Percentiles rank a stretch among this genome's conserved stretches.
These are phyloP conservation scores for Cutaneotrichosporon sp. DNA, from an alignment of 1,284 basidiomycete species.

Conservation along the genomic window DNA sequence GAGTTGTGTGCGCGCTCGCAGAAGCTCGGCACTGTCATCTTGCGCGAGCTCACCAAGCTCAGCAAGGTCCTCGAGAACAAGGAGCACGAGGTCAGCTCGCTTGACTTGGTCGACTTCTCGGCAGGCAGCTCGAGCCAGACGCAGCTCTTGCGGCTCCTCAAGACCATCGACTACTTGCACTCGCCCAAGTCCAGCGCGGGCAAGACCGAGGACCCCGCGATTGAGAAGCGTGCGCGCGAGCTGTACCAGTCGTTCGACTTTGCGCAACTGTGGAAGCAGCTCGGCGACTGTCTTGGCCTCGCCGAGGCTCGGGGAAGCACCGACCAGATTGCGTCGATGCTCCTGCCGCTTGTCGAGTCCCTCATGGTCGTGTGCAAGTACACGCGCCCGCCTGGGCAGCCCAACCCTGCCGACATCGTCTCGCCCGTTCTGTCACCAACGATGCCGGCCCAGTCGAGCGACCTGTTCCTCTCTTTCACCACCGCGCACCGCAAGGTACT, in stretches of 20 bases:
- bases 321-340: slow-evolving; percentile 83
- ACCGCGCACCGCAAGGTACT: slow-evolving; percentile 92
- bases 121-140: slow-evolving; percentile 89
- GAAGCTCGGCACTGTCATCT: slow-evolving; percentile 74
- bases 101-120: slow-evolving; percentile 75
- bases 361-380: slow-evolving; percentile 99
- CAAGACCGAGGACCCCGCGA: slow-evolving; percentile 51
- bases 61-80: slow-evolving; percentile 62
- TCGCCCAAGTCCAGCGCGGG: slow-evolving; percentile 57
- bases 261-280: slow-evolving; percentile 76
- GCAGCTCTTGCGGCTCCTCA: slow-evolving; percentile 85
- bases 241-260: slow-evolving; percentile 90
- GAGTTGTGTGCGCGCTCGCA: slow-evolving; percentile 83
- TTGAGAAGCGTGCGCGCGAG: slow-evolving; percentile 69
- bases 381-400: slow-evolving; percentile 19
- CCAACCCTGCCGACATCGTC: slow-evolving; percentile 43
- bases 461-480: slow-evolving; percentile 91
- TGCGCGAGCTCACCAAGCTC: slow-evolving; percentile 74
- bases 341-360: slow-evolving; percentile 88
- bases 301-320: slow-evolving; percentile 78
- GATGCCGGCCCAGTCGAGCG: slow-evolving; percentile 69
- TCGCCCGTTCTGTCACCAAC: slow-evolving; percentile 59
- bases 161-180: slow-evolving; percentile 95
- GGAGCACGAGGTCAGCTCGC: slow-evolving; percentile 62
- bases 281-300: slow-evolving; percentile 79